Evolutionary conservation across 2,329 filamentous ascomycete species (phyloP), one percentile per base, ranked within the genome.

Genomic region (Emergomyces africanus): DNA sequence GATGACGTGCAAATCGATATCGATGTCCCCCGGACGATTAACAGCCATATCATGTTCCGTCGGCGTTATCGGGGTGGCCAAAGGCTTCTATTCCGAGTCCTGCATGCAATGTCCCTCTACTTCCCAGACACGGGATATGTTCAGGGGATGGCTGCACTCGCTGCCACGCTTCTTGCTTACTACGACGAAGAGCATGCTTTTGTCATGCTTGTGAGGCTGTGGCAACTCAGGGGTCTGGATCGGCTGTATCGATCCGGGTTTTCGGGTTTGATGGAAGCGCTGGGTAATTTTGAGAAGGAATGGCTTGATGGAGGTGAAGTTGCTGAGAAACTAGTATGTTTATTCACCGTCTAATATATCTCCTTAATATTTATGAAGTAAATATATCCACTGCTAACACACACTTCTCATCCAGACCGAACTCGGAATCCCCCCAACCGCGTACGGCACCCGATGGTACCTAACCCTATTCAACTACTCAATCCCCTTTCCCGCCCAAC

Each of bases 381-480:
- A 28, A n/a, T n/a, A n/a, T n/a, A 55, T 30, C 37, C 23, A 5
- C 14, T 30, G n/a, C 39, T 55, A 55, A 55, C 53, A 18, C 53
- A 39, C 14, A 12, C n/a, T n/a, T 54, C 20, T 9, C 37, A 18
- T 37, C 15, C 55, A 90, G 87, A 81, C 81, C 54, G 87, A 91
- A 62, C 80, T 96, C 35, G 80, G 81, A 62, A 94, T 99, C 65
- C 84, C 89, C 48, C 84, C 89, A 20, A 96, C 90, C 1, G 86
- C 91, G n/a, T 99, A 96, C 70, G 94, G 91, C 37, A 97, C 92
- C 3, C 82, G 91, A 57, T 99, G 94, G 94, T 99, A 99, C 70
- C 80, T 99, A 57, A 99, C 94, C 1, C 79, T 99, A 9, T 99
- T 99, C 80, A 97, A 97, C 74, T 87, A 97, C 68, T 95, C 90